A percentile compares a stretch with the other conserved stretches of the same genome.
Conservation (phyloP, 2,329 filamentous ascomycete genomes). For the Sclerotinia subarctica region DNA sequence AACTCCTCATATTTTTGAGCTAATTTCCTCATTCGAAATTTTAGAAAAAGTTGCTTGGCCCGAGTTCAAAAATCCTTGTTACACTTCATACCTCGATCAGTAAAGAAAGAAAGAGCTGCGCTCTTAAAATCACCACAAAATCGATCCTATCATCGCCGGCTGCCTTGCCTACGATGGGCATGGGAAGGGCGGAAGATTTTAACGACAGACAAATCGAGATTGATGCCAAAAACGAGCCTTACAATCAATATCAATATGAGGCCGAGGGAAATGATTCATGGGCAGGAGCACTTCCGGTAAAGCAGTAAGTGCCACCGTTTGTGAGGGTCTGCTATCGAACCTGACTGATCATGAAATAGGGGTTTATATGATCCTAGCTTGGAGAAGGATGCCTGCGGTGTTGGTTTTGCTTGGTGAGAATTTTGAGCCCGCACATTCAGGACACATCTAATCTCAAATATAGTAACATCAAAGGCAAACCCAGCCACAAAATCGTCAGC, state of each 20-base stretch:
- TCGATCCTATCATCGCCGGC: conserved; percentile 24
- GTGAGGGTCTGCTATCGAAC: neutral
- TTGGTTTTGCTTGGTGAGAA: conserved; percentile 93
- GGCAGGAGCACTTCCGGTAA: conserved; percentile 92
- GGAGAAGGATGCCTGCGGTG: conserved; percentile 99
- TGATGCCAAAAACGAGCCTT: conserved; percentile 58
- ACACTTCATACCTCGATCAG: neutral
- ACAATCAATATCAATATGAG: conserved; percentile 79
- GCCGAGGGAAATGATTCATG: conserved; percentile 81
- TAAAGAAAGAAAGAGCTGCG: conserved; percentile 13
- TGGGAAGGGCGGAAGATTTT: conserved; percentile 64
- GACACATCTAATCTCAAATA: conserved; percentile 29
- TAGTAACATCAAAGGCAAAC: conserved; percentile 94
- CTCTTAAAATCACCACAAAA: conserved; percentile 28
- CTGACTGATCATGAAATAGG: conserved; percentile 37
- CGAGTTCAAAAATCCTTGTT: neutral
- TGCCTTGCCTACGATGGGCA: conserved; percentile 56
- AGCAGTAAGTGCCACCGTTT: conserved; percentile 59
- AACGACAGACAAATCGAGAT: conserved; percentile 64
- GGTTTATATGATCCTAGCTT: conserved; percentile 94
- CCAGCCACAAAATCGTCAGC: conserved; percentile 97
- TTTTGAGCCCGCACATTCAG: neutral
- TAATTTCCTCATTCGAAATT: conserved; percentile 12
- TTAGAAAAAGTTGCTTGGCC: conserved; percentile 5
- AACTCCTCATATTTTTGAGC: neutral